These are phyloP conservation scores for Hypseocharis bilobata DNA, from an alignment of 441 rosid species.

Conservation along the genomic window DNA sequence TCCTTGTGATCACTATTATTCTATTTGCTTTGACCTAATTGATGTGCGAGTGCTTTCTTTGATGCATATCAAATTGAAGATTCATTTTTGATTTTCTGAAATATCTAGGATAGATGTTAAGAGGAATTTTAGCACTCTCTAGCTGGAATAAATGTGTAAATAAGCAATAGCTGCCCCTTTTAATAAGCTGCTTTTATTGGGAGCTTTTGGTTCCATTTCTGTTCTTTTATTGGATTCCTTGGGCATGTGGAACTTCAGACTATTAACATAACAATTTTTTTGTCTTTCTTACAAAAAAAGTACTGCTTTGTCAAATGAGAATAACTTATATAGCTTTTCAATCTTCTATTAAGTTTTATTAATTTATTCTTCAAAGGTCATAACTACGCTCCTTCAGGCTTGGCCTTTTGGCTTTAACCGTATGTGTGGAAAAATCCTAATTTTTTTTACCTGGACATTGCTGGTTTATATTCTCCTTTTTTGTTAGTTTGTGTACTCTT, in stretches of 20 bases:
- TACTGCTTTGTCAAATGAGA: neutral
- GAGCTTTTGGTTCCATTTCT: neutral
- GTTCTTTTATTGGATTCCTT: neutral
- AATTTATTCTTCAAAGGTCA: neutral
- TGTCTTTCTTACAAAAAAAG: too few species aligned
- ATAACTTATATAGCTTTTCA: neutral
- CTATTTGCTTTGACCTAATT: neutral
- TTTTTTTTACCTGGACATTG: neutral
- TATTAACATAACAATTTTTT: neutral
- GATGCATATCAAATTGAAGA: neutral
- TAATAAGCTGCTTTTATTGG: too few species aligned
- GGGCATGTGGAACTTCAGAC: neutral
- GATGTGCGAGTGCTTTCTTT: neutral
- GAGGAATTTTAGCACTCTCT: neutral
- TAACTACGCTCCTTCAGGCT: neutral
- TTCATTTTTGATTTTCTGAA: neutral
- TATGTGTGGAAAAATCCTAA: neutral
- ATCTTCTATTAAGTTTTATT: neutral
- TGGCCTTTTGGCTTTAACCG: neutral
- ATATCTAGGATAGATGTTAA: neutral
- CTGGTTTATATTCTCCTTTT: neutral
- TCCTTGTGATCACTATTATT: conserved; percentile 14
- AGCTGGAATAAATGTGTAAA: too few species aligned
- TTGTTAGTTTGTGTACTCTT: neutral
- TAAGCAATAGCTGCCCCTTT: too few species aligned